phyloP scores from a whole-genome alignment of 257 asterid species.

The Solanum pinnatisectum region DNA sequence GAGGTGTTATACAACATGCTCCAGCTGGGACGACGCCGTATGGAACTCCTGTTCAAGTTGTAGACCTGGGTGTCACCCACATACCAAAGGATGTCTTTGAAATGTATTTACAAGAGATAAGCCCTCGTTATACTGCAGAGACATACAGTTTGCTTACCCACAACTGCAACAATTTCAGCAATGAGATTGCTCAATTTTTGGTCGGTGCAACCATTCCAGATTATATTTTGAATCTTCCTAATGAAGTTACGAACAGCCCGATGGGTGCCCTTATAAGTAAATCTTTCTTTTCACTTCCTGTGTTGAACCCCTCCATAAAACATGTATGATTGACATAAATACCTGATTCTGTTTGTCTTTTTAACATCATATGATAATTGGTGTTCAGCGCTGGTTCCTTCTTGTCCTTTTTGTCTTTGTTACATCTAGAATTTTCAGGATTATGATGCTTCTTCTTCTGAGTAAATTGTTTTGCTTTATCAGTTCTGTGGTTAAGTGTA shows the following conservation, averaged over 20 bases:
- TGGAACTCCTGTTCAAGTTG: slow-evolving; percentile 68
- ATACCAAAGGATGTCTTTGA: slow-evolving; percentile 87
- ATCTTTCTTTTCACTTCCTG: neutral
- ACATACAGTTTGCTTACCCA: slow-evolving; percentile 71
- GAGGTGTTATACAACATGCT: slow-evolving; percentile 17
- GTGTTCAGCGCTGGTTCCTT: neutral
- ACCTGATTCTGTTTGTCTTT: neutral
- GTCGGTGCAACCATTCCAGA: neutral
- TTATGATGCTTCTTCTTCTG: neutral
- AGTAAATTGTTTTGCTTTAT: neutral
- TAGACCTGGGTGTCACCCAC: slow-evolving; percentile 82
- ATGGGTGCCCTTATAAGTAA: slow-evolving; percentile 56
- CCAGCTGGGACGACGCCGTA: slow-evolving; percentile 76
- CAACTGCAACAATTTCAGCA: slow-evolving; percentile 93
- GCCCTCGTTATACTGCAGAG: slow-evolving; percentile 80
- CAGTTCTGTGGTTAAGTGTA: neutral
- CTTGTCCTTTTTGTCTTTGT: neutral
- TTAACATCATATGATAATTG: neutral
- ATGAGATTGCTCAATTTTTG: slow-evolving; percentile 32
- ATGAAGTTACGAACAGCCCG: slow-evolving; percentile 58
- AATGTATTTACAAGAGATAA: slow-evolving; percentile 65
- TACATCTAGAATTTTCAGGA: neutral
- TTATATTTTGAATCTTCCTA: neutral
- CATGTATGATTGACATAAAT: neutral
- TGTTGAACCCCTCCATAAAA: neutral